Percentiles rank a stretch among this genome's conserved stretches.
Conservation (phyloP, 306 rosid genomes). For the Acacia confusa region DNA sequence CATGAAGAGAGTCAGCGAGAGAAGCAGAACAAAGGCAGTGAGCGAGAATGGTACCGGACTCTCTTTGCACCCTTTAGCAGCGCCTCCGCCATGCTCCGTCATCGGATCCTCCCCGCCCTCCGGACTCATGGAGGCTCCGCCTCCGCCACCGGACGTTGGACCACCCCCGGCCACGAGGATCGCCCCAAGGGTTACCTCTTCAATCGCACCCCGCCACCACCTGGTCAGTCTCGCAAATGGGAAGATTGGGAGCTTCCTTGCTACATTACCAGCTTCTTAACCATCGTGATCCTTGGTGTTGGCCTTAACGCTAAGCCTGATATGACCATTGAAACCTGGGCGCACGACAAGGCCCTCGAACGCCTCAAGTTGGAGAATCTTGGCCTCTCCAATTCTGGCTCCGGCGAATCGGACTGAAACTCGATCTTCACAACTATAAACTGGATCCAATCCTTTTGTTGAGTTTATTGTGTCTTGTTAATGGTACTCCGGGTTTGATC, state of each 20-base stretch:
- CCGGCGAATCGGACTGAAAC: conserved; percentile 50
- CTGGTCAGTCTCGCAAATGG: conserved; percentile 88
- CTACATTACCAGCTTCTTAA: conserved; percentile 57
- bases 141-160: conserved; percentile 76
- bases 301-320: conserved; percentile 99
- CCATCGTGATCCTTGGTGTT: conserved; percentile 96
- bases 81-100: conserved; percentile 78
- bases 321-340: conserved; percentile 98
- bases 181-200: conserved; percentile 76
- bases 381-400: neutral
- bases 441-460: conserved; percentile 30
- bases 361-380: conserved; percentile 75
- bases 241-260: conserved; percentile 99
- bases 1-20: too few species aligned
- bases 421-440: conserved; percentile 8
- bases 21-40: neutral
- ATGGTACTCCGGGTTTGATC: conserved; percentile 22
- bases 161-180: conserved; percentile 83
- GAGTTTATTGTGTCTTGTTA: conserved; percentile 2
- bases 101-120: conserved; percentile 55
- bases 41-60: neutral
- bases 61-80: conserved; percentile 40
- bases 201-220: conserved; percentile 74
- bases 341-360: conserved; percentile 93
- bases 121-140: conserved; percentile 71